phyloP scores from a whole-genome alignment of 164 flowering plant species.

The Cinnamomum chago region DNA sequence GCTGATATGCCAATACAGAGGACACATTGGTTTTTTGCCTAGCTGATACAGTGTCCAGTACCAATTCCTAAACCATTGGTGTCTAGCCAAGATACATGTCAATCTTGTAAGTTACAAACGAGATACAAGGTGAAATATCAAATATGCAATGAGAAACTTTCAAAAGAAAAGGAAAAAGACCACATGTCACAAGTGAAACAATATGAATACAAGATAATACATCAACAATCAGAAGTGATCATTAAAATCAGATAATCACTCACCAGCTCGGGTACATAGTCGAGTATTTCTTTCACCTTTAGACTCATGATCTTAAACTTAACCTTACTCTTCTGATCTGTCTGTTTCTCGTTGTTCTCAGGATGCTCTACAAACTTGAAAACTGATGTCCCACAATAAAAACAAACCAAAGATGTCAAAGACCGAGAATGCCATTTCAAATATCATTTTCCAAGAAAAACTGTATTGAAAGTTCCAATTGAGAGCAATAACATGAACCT shows the following conservation, averaged over 20 bases:
- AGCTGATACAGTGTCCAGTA: too few species aligned
- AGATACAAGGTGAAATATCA: too few species aligned
- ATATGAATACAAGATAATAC: too few species aligned
- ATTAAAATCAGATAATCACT: conserved; percentile 12
- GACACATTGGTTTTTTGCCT: too few species aligned
- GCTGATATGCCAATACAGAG: too few species aligned
- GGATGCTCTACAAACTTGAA: conserved; percentile 95
- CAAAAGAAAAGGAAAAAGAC: too few species aligned
- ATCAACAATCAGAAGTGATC: too few species aligned
- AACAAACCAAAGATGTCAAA: not conserved
- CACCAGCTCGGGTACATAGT: conserved; percentile 92
- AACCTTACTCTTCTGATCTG: conserved; percentile 68
- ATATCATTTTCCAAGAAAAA: not conserved
- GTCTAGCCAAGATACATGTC: too few species aligned
- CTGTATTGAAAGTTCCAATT: not conserved
- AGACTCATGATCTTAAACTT: conserved; percentile 91
- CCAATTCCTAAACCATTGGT: too few species aligned
- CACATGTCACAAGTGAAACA: too few species aligned
- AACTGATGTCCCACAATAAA: conserved; percentile 33
- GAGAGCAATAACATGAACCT: not conserved
- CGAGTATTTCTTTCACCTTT: conserved; percentile 68
- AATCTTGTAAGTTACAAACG: too few species aligned
- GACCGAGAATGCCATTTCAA: not conserved
- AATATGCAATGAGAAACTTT: too few species aligned
- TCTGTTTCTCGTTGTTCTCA: conserved; percentile 68